phyloP scores from a whole-genome alignment of 2,329 filamentous ascomycete genomes.

The Thielaviopsis punctulata region DNA sequence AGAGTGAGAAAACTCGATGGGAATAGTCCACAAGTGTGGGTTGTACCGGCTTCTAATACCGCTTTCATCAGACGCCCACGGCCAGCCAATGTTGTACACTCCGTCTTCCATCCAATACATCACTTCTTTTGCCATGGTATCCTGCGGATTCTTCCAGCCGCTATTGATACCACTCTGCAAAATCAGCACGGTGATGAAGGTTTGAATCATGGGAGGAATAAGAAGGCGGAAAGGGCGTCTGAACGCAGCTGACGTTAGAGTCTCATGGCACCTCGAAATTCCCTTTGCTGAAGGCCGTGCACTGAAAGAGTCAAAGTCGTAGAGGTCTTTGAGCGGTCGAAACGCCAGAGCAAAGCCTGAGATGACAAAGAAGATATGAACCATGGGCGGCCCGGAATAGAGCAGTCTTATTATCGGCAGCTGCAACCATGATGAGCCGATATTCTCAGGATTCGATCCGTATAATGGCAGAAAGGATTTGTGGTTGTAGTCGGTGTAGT shows the following conservation, averaged over 20 bases:
- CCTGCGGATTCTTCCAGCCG: conserved; percentile 27
- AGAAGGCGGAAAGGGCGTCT: conserved; percentile 34
- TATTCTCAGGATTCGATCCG: conserved; percentile 25
- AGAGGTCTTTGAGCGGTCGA: conserved; percentile 29
- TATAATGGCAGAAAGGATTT: conserved; percentile 20
- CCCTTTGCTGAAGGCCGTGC: conserved; percentile 28
- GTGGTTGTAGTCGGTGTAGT: conserved; percentile 21
- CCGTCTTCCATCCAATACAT: conserved; percentile 26
- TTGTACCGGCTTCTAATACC: conserved; percentile 26
- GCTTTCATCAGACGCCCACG: conserved; percentile 13
- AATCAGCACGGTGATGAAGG: conserved; percentile 27
- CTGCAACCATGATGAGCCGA: conserved; percentile 22
- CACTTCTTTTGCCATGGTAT: conserved; percentile 23
- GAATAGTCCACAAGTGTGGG: conserved; percentile 45
- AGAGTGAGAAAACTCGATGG: conserved; percentile 41
- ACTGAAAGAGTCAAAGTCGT: conserved; percentile 27
- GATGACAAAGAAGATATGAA: conserved; percentile 44
- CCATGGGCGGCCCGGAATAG: conserved; percentile 37
- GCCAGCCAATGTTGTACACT: conserved; percentile 13
- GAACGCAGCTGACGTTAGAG: conserved; percentile 33
- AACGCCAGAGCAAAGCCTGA: conserved; percentile 43
- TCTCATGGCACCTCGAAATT: conserved; percentile 24
- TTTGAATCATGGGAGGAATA: conserved; percentile 32
- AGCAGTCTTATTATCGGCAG: conserved; percentile 35
- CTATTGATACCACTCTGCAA: conserved; percentile 31